These are phyloP conservation scores for Dryas octopetala DNA, from an alignment of 306 rosid genomes.

Conservation along the genomic window DNA sequence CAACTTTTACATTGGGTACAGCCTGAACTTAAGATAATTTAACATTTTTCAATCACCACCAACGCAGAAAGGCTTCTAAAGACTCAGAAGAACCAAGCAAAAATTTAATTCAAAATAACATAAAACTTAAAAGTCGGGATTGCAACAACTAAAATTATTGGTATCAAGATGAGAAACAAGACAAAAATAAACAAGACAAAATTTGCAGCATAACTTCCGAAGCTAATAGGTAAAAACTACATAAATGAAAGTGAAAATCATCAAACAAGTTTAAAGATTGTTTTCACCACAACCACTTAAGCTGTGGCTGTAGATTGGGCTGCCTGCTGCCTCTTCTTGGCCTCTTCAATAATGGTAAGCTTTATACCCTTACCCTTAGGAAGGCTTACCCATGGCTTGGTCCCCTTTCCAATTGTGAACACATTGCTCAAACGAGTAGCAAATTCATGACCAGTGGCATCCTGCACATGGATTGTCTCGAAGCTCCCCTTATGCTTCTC, in stretches of 20 bases:
- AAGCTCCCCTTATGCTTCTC: constrained; percentile 82
- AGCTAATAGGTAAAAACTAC: not conserved
- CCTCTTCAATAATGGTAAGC: constrained; percentile 73
- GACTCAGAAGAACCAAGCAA: not conserved
- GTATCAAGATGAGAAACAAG: not conserved
- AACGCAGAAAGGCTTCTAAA: too few relatives aligned
- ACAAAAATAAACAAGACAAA: not conserved
- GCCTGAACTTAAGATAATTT: too few relatives aligned
- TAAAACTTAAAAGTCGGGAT: not conserved
- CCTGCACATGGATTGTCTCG: constrained; percentile 77
- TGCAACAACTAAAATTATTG: not conserved
- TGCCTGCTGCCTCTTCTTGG: constrained; percentile 67
- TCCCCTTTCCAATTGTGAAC: constrained; percentile 67
- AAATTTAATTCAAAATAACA: constrained; percentile 5
- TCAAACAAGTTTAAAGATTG: constrained; percentile 11
- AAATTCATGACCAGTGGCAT: constrained; percentile 73
- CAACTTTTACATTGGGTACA: too few relatives aligned
- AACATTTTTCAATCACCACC: too few relatives aligned
- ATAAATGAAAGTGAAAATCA: not conserved
- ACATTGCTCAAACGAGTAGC: constrained; percentile 73
- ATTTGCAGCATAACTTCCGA: not conserved
- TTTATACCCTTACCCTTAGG: constrained; percentile 94
- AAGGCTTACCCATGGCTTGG: constrained; percentile 75
- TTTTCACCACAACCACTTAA: constrained; percentile 16
- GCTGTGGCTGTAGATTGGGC: constrained; percentile 60